Percentiles rank a stretch among this genome's conserved stretches.
phyloP scores from a whole-genome alignment of 768 basidiomycete species.

The Trametes sanguinea region DNA sequence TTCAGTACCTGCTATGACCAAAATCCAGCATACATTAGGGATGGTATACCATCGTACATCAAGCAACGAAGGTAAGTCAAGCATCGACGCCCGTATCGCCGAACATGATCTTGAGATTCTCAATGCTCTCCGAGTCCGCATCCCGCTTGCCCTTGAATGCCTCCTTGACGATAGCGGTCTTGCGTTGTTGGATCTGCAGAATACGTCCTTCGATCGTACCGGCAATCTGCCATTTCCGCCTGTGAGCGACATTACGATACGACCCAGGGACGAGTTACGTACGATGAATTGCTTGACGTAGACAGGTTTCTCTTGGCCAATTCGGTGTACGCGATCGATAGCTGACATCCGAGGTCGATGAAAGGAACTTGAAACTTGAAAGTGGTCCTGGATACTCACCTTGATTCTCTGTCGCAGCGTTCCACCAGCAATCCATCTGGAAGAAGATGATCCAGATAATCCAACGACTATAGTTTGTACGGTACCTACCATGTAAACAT shows the following conservation, averaged over 20 bases:
- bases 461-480: neutral
- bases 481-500: conserved; percentile 77
- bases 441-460: neutral
- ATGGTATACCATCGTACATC: no score
- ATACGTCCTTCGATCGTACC: conserved; percentile 82
- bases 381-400: conserved; percentile 38
- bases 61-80: no score
- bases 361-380: neutral
- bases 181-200: conserved; percentile 79
- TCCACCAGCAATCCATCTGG: conserved; percentile 96
- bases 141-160: conserved; percentile 68
- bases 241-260: neutral
- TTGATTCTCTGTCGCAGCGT: conserved; percentile 80
- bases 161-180: conserved; percentile 84
- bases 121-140: conserved; percentile 68
- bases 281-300: conserved; percentile 87
- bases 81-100: conserved; percentile 34
- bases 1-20: no score
- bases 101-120: conserved; percentile 83
- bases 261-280: conserved; percentile 28
- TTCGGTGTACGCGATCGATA: conserved; percentile 83
- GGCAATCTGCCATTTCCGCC: conserved; percentile 46
- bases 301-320: conserved; percentile 81
- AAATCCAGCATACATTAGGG: no score
- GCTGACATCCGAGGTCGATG: conserved; percentile 41